These are phyloP conservation scores for Talinum fruticosum DNA, from an alignment of 148 eudicot genomes.

Conservation along the genomic window DNA sequence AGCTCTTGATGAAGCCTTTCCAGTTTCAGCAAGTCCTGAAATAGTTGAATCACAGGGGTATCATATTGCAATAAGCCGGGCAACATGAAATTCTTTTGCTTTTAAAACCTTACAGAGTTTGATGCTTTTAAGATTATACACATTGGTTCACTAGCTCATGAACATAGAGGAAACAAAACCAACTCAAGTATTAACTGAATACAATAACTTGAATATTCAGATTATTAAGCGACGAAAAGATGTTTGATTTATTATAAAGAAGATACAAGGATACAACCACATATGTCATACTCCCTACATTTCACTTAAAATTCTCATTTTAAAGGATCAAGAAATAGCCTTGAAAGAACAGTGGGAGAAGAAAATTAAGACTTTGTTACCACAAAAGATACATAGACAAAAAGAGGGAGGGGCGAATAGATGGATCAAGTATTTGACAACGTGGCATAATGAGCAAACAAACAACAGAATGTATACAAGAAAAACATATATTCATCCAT, in stretches of 20 bases:
- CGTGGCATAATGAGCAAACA: too few relatives aligned
- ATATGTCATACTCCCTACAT: background rate
- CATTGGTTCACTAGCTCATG: background rate
- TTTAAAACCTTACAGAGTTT: background rate
- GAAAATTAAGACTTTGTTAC: background rate
- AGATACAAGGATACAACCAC: background rate
- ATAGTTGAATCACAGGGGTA: background rate
- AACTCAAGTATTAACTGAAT: background rate
- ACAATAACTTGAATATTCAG: background rate
- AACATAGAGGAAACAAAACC: background rate
- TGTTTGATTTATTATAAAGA: background rate
- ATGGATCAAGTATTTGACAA: too few relatives aligned
- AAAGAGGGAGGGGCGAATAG: background rate
- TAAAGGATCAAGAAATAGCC: background rate
- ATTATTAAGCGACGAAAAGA: background rate
- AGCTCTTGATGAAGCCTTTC: conserved; percentile 61
- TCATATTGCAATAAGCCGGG: background rate
- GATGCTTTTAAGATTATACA: background rate
- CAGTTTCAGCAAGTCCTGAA: conserved; percentile 77
- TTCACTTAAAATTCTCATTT: background rate
- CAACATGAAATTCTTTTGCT: background rate
- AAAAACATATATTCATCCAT: too few relatives aligned
- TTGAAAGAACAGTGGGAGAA: background rate
- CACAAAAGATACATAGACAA: background rate
- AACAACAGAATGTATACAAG: too few relatives aligned